Base-by-base conservation (phyloP, 2,329 filamentous ascomycete species). In the Ophiostoma ips region DNA sequence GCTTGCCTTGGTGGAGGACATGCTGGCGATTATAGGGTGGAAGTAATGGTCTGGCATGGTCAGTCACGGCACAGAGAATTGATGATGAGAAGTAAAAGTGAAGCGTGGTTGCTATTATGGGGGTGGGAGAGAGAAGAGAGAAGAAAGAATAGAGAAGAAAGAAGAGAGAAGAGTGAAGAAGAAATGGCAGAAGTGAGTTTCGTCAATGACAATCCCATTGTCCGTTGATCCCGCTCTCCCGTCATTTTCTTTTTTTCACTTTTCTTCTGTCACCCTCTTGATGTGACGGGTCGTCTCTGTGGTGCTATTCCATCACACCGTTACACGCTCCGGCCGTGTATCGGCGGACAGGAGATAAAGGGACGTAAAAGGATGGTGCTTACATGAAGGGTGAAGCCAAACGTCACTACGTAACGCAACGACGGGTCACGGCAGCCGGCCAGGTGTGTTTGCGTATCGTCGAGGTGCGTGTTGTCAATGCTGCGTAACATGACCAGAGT, bases 321-420 rank as follows among this genome's bases (percentile, higher is more conserved):
- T 24, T 18, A 48, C 30, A 38, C 46, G 38, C 28, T 30, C 7
- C 24, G 24, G 24, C 24, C 24, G 24, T 28, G 24, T 28, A 28
- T 8, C 24, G 8, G 24, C 24, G 24, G 36, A n/a, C 46, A 34
- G 11, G 33, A 24, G 19, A 19, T 15, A 10, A 41, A 13, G 38
- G 24, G 9, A 34, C n/a, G n/a, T n/a, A n/a, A n/a, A n/a, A n/a
- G n/a, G n/a, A n/a, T n/a, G 31, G 11, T 34, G 9, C 31, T 34
- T 34, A 34, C 24, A 28, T 28, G 38, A 28, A 21, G 19, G 28
- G 38, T 13, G 19, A 24, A 21, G 38, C 38, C 21, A 41, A 19
- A 38, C 38, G 38, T 41, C 38, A 21, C 38, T 28, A 45, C 24
- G 48, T 47, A 34, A 44, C 47, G 37, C 46, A 50, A 47, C 30